Evolutionary conservation across 257 asterid genomes (phyloP), one percentile per base, ranked within the genome.

Genomic region (Jasminum sambac): DNA sequence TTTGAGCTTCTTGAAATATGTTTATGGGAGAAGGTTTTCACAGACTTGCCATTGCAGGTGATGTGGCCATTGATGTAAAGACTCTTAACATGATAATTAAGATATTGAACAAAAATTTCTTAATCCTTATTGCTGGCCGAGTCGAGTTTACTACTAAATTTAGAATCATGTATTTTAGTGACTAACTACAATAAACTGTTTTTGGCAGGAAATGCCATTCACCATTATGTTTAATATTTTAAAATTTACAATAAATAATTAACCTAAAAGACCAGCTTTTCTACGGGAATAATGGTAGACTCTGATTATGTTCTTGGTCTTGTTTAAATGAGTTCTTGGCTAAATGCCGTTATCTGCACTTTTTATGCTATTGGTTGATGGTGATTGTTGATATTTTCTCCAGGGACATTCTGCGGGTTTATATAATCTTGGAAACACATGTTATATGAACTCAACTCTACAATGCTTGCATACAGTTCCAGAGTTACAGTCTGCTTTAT

Each of bases 391-490:
- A 62, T 61, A 36, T 78, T 72, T 69, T 71, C 52, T 73, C 38
- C 88, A 92, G 99, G 99, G 95, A 34, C 95, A 95, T 88, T 87
- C 98, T 58, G 98, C 99, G 78, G 99, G 98, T 69, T 81, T 95
- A 73, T 77, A 84, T 63, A 95, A 95, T 83, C 88, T 95, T 11
- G 99, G 99, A 25, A 91, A 95, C 81, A 91, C 99, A 17, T 95
- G 99, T 78, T 95, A 95, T 76, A 95, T 95, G 99, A 95, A 95
- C 86, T 95, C 99, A 65, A 95, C 99, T 9, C 75, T 95, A 40
- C 99, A 95, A 70, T 95, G 99, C 82, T 79, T 95, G 82, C 99
- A 92, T 80, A 91, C 92, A 36, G 99, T 89, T 73, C 98, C 98
- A 30, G 98, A 95, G 77, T 74, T 95, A 86, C 91, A 91, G 81